Evolutionary conservation across 345 rosid species (phyloP).

Genomic region (Salix viminalis): DNA sequence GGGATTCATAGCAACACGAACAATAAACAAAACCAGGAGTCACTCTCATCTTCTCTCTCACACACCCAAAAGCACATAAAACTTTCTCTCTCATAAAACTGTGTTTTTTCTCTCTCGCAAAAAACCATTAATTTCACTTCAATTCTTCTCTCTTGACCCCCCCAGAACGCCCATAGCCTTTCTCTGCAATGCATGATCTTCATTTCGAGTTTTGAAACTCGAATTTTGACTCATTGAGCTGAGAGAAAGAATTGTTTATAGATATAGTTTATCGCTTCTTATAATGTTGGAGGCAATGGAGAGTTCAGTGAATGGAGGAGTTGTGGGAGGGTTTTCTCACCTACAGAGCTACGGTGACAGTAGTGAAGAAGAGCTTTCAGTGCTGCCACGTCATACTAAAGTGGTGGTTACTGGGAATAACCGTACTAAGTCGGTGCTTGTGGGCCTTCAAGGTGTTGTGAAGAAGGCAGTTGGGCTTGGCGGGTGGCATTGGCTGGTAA

Average conservation of each 20-base stretch:
- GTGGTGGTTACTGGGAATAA: constrained; percentile 95
- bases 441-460: constrained; percentile 91
- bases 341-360: constrained; percentile 76
- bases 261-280: not conserved
- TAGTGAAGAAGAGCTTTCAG: constrained; percentile 88
- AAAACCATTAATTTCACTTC: constrained; percentile 31
- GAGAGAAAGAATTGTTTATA: not conserved
- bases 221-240: constrained; percentile 2
- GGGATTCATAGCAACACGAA: constrained; percentile 45
- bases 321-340: constrained; percentile 34
- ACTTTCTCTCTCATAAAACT: constrained; percentile 25
- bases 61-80: not conserved
- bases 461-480: constrained; percentile 96
- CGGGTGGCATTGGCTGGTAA: constrained; percentile 99
- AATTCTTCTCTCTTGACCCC: constrained; percentile 18
- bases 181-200: constrained; percentile 63
- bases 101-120: constrained; percentile 45
- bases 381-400: constrained; percentile 90
- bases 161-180: constrained; percentile 15
- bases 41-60: constrained; percentile 31
- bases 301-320: constrained; percentile 57
- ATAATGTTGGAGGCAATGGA: constrained; percentile 66
- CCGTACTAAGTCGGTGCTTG: constrained; percentile 95
- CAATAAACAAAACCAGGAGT: constrained; percentile 41
- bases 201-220: constrained; percentile 26